Evolutionary conservation across 1,284 basidiomycete species (phyloP).

Genomic region (Anthracocystis panici-leucophaei): DNA sequence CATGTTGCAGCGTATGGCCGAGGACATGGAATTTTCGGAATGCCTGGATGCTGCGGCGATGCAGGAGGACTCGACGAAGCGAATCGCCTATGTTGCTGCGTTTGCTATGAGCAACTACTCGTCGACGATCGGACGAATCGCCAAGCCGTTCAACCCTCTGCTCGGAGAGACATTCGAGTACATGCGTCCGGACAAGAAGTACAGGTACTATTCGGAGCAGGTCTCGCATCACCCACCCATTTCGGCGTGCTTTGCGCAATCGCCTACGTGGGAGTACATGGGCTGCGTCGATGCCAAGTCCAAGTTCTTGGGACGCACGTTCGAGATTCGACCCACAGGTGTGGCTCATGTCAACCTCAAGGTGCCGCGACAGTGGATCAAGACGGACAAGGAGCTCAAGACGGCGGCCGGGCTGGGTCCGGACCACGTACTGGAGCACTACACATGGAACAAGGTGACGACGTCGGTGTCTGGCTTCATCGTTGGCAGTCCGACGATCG

Average conservation of each 20-base stretch:
- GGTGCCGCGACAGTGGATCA: conserved; percentile 70
- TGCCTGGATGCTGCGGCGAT: conserved; percentile 81
- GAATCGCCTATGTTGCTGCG: conserved; percentile 92
- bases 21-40: conserved; percentile 70
- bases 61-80: conserved; percentile 81
- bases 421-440: conserved; percentile 75
- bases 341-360: conserved; percentile 89
- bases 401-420: conserved; percentile 16
- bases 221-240: conserved; percentile 97
- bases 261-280: conserved; percentile 88
- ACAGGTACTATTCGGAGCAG: conserved; percentile 93
- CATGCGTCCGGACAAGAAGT: conserved; percentile 80
- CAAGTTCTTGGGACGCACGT: conserved; percentile 80
- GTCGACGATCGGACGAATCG: conserved; percentile 78
- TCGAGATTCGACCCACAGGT: conserved; percentile 95
- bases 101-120: conserved; percentile 99
- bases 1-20: conserved; percentile 82
- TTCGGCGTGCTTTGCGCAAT: conserved; percentile 89
- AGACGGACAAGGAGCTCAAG: conserved; percentile 45
- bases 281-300: conserved; percentile 73
- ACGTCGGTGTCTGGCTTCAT: conserved; percentile 83
- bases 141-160: conserved; percentile 70
- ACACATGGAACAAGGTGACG: conserved; percentile 85
- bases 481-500: conserved; percentile 90
- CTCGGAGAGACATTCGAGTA: conserved; percentile 94